Evolutionary conservation across 108 stramenopile genomes (phyloP).

Genomic region (Schizochytrium sp.): DNA sequence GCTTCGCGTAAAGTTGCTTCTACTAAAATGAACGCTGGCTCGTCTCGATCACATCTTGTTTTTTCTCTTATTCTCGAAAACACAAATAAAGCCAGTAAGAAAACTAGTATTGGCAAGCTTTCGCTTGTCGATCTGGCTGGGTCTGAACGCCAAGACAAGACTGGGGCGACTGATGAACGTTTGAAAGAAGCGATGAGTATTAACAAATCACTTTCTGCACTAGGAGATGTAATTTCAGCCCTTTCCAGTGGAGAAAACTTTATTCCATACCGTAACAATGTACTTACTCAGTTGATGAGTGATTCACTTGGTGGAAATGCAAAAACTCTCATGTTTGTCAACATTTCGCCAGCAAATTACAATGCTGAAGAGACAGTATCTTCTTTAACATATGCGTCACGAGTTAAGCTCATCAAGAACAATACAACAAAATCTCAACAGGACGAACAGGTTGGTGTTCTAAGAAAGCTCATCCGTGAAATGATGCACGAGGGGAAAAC

Average conservation of each 20-base stretch:
- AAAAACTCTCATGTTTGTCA: conserved; percentile 84
- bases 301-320: conserved; percentile 79
- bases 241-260: conserved; percentile 66
- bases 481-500: background rate
- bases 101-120: conserved; percentile 71
- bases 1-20: conserved; percentile 73
- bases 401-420: conserved; percentile 78
- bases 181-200: conserved; percentile 81
- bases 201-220: conserved; percentile 80
- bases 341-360: conserved; percentile 83
- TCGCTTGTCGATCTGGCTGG: conserved; percentile 75
- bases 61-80: conserved; percentile 74
- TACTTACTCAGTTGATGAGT: conserved; percentile 78
- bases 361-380: conserved; percentile 79
- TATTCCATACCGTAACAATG: conserved; percentile 78
- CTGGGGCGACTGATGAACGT: conserved; percentile 67
- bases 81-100: conserved; percentile 73
- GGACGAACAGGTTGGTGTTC: background rate
- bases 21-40: conserved; percentile 80
- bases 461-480: conserved; percentile 40
- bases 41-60: conserved; percentile 75
- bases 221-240: conserved; percentile 83
- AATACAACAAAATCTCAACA: conserved; percentile 68
- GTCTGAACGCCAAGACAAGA: conserved; percentile 69
- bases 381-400: conserved; percentile 66